Evolutionary conservation across 192 early-diverging fungal genomes (phyloP), one percentile per base, ranked within the genome.

Genomic region (Obelidium mucronatum): DNA sequence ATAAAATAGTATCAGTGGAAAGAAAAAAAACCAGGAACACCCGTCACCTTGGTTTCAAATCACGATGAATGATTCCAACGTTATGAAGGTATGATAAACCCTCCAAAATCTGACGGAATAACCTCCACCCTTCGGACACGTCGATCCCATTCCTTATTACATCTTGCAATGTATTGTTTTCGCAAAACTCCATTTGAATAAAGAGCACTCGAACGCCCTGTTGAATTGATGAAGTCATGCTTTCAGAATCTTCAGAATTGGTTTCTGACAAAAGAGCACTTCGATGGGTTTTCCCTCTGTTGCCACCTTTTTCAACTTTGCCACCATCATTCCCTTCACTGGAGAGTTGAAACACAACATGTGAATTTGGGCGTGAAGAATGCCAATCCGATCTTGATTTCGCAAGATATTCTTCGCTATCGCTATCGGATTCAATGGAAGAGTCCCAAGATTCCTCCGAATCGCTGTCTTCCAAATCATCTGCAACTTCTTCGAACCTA

Each of bases 101-200:
- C 72, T 98, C 96, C 58, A 98, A 79, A 15, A 98, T 91, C 82
- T 98, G 96, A 3, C 93, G 82, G 65, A 98, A 94, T 31, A 95
- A 68, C 11, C 91, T 83, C 97, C 94, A 98, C 11, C 85, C 73
- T 59, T 75, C 92, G 54, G 96, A 89, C 33, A 92, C 89, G 56
- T 92, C 90, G 15, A 98, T 63, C 0, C 92, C 92, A 71, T 87
- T 86, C 37, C 93, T 89, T 67, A 98, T 85, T 28, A 95, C 73
- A 73, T 97, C 94, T 73, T 85, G 86, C 2, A 98, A 81, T 0
- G 97, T 97, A 72, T 94, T 94, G 64, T 95, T 90, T 78, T 98
- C 97, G 78, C 97, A 98, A 78, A 97, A 98, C 83, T 98, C 96
- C 97, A 98, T 98, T 80, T 98, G 97, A 62, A 98, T 98, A 72